Evolutionary conservation across 164 flowering plant species (phyloP).

Genomic region (Annona squamosa): DNA sequence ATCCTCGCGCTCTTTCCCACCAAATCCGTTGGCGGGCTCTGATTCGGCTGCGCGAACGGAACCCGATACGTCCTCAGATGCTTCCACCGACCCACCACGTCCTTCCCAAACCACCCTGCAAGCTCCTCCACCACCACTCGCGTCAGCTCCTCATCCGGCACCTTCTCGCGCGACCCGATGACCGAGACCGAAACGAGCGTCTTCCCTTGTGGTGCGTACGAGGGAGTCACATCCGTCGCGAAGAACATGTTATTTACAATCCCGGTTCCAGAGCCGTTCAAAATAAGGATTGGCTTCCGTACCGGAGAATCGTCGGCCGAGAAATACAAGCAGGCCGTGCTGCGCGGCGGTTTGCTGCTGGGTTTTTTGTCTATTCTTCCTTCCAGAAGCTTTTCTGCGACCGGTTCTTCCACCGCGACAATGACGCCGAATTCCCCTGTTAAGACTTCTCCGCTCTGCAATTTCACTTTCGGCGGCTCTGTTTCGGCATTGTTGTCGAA

Average conservation of each 20-base stretch:
- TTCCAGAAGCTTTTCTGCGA: slow-evolving; percentile 44
- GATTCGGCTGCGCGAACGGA: slow-evolving; percentile 82
- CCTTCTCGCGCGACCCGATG: slow-evolving; percentile 49
- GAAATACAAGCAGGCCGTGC: slow-evolving; percentile 82
- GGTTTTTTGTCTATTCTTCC: slow-evolving; percentile 19
- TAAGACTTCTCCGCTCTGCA: slow-evolving; percentile 51
- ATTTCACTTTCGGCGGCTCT: slow-evolving; percentile 23
- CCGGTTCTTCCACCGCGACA: slow-evolving; percentile 76
- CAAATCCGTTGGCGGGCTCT: slow-evolving; percentile 71
- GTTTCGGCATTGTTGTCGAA: slow-evolving; percentile 1
- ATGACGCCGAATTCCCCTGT: slow-evolving; percentile 55
- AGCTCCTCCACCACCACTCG: slow-evolving; percentile 52
- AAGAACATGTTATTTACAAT: slow-evolving; percentile 91
- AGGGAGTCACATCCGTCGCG: slow-evolving; percentile 70
- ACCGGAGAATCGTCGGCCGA: slow-evolving; percentile 49
- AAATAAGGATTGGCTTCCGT: slow-evolving; percentile 55
- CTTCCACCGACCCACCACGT: slow-evolving; percentile 49
- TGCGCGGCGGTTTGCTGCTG: slow-evolving; percentile 39
- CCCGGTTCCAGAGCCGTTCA: slow-evolving; percentile 80
- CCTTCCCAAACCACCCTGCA: slow-evolving; percentile 60
- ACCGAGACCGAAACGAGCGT: slow-evolving; percentile 76
- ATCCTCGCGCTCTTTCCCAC: slow-evolving; percentile 34
- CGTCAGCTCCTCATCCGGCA: slow-evolving; percentile 54
- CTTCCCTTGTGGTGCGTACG: slow-evolving; percentile 84
- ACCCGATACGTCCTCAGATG: slow-evolving; percentile 72